Base-by-base conservation (phyloP, 2,329 filamentous ascomycete genomes). In the Botrytis fragariae region DNA sequence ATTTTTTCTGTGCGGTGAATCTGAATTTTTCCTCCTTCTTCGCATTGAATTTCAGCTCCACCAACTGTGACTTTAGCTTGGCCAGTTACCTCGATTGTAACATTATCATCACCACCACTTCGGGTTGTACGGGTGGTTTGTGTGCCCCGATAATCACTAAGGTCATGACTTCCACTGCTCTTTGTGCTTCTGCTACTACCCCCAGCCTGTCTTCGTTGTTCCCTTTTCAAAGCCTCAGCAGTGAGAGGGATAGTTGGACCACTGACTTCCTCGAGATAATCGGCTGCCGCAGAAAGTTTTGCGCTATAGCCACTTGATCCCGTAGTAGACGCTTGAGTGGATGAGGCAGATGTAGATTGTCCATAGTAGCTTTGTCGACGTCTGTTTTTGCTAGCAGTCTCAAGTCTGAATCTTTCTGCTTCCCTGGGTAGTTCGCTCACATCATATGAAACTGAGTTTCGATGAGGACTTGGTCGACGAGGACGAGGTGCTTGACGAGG, bases 111-210 rank as follows among this genome's bases (percentile, higher is more conserved):
- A 75, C 85, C 87, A 16, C 78, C 77, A 71, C 78, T 80, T 71
- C 80, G 73, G 6, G 89, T 91, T 16, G 89, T 88, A 59, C 87
- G 85, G 20, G 89, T 91, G 0, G 89, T 89, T 42, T 87, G 87
- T 71, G 88, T 90, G 75, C 87, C 87, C 76, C 85, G 86, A 80
- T 87, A 90, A 72, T 90, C 89, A 81, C 89, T 91, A 73, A 91
- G 89, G 77, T 91, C 89, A 61, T 85, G 88, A 79, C 89, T 91
- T 35, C 85, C 75, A 85, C 89, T 83, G 86, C 90, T 75, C 86
- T 86, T 70, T 85, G 90, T 57, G 86, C 89, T 82, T 85, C 88
- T 10, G 83, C 84, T 74, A 83, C 85, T 75, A 82, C 84, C 71
- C 79, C 81, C 78, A 54, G 64, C 84, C 37, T 82, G 82, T 76